Evolutionary conservation across 331 rosid genomes (phyloP).

Genomic region (Acacia pycnantha): DNA sequence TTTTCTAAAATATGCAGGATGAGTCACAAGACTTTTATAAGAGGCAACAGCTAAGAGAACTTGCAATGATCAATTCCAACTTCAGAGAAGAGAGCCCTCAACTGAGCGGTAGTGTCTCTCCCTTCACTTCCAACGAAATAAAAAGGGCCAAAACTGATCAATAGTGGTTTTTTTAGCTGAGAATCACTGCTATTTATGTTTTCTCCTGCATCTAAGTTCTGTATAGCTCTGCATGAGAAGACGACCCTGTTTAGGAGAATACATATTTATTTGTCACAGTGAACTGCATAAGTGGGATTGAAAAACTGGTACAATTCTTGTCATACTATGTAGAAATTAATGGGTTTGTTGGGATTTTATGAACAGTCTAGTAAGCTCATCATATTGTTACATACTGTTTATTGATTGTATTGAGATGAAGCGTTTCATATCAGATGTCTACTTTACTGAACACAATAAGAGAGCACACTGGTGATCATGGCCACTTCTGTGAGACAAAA

Average conservation of each 20-base stretch:
- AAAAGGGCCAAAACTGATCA: constrained; percentile 85
- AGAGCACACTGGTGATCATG: background rate
- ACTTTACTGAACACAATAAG: constrained; percentile 13
- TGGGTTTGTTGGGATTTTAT: constrained; percentile 12
- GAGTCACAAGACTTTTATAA: constrained; percentile 65
- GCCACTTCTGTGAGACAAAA: constrained; percentile 26
- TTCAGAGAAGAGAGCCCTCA: constrained; percentile 89
- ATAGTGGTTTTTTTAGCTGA: constrained; percentile 22
- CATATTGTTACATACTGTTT: constrained; percentile 13
- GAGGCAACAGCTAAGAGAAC: constrained; percentile 63
- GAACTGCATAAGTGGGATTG: constrained; percentile 26
- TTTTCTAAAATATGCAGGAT: constrained; percentile 50
- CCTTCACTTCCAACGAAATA: constrained; percentile 83
- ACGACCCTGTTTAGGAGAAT: constrained; percentile 17
- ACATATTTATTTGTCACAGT: constrained; percentile 32
- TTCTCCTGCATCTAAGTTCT: constrained; percentile 39
- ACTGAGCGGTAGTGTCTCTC: constrained; percentile 72
- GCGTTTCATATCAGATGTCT: constrained; percentile 11
- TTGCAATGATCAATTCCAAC: constrained; percentile 56
- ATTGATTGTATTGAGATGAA: constrained; percentile 12
- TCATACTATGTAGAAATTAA: constrained; percentile 17
- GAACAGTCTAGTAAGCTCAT: background rate
- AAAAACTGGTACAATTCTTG: constrained; percentile 24
- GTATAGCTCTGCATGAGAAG: constrained; percentile 35
- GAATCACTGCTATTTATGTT: constrained; percentile 32